Evolutionary conservation across 139 green algal species (phyloP).

Genomic region (Picochlorum sp.): DNA sequence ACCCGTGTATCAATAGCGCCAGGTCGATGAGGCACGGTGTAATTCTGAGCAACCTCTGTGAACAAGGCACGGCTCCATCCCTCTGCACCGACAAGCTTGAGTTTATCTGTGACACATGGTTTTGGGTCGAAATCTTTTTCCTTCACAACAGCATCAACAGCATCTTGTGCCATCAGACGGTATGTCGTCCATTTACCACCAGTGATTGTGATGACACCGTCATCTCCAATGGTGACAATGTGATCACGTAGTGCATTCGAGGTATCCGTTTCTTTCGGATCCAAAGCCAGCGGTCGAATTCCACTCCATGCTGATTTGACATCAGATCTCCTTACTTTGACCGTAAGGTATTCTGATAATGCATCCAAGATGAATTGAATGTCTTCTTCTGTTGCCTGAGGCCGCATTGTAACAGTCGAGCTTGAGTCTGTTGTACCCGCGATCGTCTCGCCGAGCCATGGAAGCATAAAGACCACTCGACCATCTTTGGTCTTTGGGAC

Average conservation of each 20-base stretch:
- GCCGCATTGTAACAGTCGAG: slow-evolving; percentile 52
- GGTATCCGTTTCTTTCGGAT: slow-evolving; percentile 53
- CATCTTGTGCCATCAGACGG: slow-evolving; percentile 79
- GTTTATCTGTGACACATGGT: slow-evolving; percentile 50
- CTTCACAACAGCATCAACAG: slow-evolving; percentile 47
- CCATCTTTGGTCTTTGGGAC: slow-evolving; percentile 98
- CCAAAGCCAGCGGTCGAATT: slow-evolving; percentile 79
- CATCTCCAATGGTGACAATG: slow-evolving; percentile 65
- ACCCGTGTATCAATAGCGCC: slow-evolving; percentile 58
- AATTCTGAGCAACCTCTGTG: slow-evolving; percentile 73
- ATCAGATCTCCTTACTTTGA: slow-evolving; percentile 74
- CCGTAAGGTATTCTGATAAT: slow-evolving; percentile 78
- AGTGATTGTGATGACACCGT: slow-evolving; percentile 85
- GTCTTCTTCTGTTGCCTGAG: slow-evolving; percentile 67
- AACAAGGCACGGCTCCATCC: slow-evolving; percentile 60
- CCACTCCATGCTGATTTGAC: slow-evolving; percentile 88
- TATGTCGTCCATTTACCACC: slow-evolving; percentile 98
- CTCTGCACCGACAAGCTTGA: slow-evolving; percentile 62
- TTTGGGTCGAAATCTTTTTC: slow-evolving; percentile 17
- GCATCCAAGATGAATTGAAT: slow-evolving; percentile 91
- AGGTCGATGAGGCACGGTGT: slow-evolving; percentile 65
- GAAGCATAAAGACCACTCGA: slow-evolving; percentile 95
- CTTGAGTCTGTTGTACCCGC: slow-evolving; percentile 83
- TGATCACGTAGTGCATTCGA: slow-evolving; percentile 39
- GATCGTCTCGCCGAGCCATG: slow-evolving; percentile 74